Percentiles rank a stretch among this genome's conserved stretches.
Evolutionary conservation across 768 basidiomycete species (phyloP).

Genomic region (Lenzites betulinus): DNA sequence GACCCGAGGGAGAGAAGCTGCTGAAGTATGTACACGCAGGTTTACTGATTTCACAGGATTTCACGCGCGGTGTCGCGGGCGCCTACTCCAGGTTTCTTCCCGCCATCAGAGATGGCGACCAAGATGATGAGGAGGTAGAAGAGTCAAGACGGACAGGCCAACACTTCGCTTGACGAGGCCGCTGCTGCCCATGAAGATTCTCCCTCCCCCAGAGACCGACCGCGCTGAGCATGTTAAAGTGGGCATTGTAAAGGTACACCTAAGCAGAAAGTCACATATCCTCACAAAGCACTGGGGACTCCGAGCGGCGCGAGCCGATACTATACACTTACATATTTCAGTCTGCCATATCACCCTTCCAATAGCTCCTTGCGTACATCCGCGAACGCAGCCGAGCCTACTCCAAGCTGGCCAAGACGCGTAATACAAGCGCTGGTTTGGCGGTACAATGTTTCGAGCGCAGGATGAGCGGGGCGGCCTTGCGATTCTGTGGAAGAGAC

Average conservation of each 20-base stretch:
- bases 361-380: conserved; percentile 78
- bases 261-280: neutral
- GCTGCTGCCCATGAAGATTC: too few species aligned
- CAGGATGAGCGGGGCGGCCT: conserved; percentile 68
- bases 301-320: conserved; percentile 1
- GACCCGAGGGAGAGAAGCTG: too few species aligned
- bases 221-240: too few species aligned
- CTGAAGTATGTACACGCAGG: too few species aligned
- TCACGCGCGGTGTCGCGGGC: too few species aligned
- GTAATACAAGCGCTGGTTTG: conserved; percentile 68
- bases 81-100: too few species aligned
- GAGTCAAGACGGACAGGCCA: too few species aligned
- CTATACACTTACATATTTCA: neutral
- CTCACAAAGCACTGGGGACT: neutral
- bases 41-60: too few species aligned
- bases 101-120: too few species aligned
- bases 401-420: conserved; percentile 72
- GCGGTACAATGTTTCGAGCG: conserved; percentile 76
- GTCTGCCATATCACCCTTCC: conserved; percentile 36
- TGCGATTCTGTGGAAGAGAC: conserved; percentile 60
- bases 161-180: too few species aligned
- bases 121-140: too few species aligned
- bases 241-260: neutral
- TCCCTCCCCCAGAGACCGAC: too few species aligned
- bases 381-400: conserved; percentile 78